A percentile compares a stretch with the other conserved stretches of the same genome.
Evolutionary conservation across 2,329 filamentous ascomycete genomes (phyloP).

Genomic region (Colletotrichum cordylinicola): DNA sequence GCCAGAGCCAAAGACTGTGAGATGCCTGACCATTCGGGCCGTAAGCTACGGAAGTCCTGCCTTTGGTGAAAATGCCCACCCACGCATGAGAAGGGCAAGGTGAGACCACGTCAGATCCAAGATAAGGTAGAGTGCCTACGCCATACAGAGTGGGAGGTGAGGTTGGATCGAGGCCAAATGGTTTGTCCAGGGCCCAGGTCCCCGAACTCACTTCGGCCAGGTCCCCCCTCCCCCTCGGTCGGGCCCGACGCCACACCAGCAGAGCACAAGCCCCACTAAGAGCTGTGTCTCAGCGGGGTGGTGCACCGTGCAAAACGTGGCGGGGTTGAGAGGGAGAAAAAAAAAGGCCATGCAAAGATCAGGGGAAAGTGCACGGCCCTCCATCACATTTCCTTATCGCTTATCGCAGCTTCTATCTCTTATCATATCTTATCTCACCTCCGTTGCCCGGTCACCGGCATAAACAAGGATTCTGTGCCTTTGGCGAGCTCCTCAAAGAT

Average conservation of each 20-base stretch:
- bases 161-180: not conserved
- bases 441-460: constrained; percentile 14
- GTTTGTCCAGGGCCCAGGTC: not conserved
- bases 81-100: not conserved
- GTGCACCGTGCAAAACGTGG: constrained; percentile 14
- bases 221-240: not conserved
- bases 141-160: not conserved
- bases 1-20: not conserved
- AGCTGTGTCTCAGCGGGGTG: constrained; percentile 4
- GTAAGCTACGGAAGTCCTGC: not conserved
- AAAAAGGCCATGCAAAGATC: not conserved
- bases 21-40: not conserved
- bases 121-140: not conserved
- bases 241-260: not conserved
- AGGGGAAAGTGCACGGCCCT: not conserved
- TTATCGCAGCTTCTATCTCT: not conserved
- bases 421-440: constrained; percentile 5
- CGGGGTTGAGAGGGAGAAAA: not conserved
- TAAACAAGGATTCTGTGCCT: constrained; percentile 17
- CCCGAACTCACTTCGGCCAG: not conserved
- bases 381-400: not conserved
- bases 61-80: not conserved
- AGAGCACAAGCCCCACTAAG: not conserved
- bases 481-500: not conserved
- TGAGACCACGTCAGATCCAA: not conserved